phyloP scores from a whole-genome alignment of 2,329 filamentous ascomycete genomes.

The Aspergillus puulaauensis region DNA sequence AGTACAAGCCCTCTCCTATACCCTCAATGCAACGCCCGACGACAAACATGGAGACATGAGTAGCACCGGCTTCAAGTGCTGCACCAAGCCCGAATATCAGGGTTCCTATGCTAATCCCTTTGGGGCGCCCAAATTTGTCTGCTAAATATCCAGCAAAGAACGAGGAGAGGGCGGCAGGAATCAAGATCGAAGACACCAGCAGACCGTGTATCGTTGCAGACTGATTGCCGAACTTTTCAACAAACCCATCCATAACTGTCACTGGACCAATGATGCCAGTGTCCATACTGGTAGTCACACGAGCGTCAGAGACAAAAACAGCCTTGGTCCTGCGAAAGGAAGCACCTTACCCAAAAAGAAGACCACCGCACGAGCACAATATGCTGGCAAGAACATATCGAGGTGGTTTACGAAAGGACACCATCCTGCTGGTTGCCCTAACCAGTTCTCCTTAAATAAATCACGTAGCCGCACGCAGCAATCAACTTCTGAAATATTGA shows the following conservation, averaged over 20 bases:
- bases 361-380: constrained; percentile 20
- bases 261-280: constrained; percentile 61
- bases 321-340: neutral
- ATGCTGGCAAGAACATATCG: constrained; percentile 20
- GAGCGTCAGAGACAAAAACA: neutral
- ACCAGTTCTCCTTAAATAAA: neutral
- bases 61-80: constrained; percentile 51
- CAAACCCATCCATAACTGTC: constrained; percentile 58
- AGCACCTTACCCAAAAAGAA: constrained; percentile 18
- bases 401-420: constrained; percentile 11
- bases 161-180: constrained; percentile 58
- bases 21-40: constrained; percentile 57
- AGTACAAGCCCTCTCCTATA: constrained; percentile 58
- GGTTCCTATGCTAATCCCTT: constrained; percentile 51
- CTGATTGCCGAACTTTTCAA: constrained; percentile 49
- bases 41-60: constrained; percentile 53
- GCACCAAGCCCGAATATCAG: constrained; percentile 56
- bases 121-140: constrained; percentile 52
- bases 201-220: constrained; percentile 57
- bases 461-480: neutral
- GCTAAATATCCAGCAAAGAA: constrained; percentile 58
- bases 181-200: constrained; percentile 59
- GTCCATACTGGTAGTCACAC: constrained; percentile 30
- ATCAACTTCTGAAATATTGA: neutral
- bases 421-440: constrained; percentile 3